Conservation (phyloP, 1,284 basidiomycete species). For the Irpex rosettiformis region DNA sequence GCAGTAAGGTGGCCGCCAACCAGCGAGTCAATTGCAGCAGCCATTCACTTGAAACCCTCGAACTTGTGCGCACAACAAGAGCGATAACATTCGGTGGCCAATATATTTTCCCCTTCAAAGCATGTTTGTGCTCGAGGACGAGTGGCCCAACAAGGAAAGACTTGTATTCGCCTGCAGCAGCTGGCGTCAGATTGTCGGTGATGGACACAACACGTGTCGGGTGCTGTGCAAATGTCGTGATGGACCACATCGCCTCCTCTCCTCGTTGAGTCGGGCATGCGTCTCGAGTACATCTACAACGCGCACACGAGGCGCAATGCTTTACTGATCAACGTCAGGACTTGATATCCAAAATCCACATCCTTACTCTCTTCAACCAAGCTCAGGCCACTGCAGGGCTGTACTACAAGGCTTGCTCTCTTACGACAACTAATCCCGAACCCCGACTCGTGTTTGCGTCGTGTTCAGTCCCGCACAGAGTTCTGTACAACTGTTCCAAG, state of each 20-base stretch:
- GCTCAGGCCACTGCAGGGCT: not conserved
- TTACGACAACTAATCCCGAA: not conserved
- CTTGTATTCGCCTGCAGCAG: not conserved
- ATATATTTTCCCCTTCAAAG: not conserved
- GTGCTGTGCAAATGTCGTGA: conserved; percentile 2
- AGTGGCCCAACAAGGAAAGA: not conserved
- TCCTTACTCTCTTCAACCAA: not conserved
- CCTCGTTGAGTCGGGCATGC: not conserved
- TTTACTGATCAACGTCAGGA: conserved; percentile 3
- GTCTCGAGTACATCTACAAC: conserved; percentile 1
- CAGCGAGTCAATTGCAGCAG: not conserved
- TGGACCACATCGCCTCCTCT: conserved; percentile 3
- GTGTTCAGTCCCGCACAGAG: not conserved
- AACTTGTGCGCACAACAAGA: too few species aligned
- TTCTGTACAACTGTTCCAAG: conserved; percentile 8
- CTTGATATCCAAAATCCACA: conserved; percentile 1
- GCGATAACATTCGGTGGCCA: too few species aligned
- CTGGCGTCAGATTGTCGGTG: not conserved
- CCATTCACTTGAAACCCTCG: too few species aligned
- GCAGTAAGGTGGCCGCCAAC: not conserved
- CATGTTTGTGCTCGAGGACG: not conserved
- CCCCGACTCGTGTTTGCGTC: conserved; percentile 3
- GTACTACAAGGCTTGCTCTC: not conserved
- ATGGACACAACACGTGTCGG: not conserved
- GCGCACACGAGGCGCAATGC: conserved; percentile 9